Percentiles rank a stretch among this genome's conserved stretches.
Evolutionary conservation across 1,284 basidiomycete genomes (phyloP).

Genomic region (Microbotryomycetes sp.): DNA sequence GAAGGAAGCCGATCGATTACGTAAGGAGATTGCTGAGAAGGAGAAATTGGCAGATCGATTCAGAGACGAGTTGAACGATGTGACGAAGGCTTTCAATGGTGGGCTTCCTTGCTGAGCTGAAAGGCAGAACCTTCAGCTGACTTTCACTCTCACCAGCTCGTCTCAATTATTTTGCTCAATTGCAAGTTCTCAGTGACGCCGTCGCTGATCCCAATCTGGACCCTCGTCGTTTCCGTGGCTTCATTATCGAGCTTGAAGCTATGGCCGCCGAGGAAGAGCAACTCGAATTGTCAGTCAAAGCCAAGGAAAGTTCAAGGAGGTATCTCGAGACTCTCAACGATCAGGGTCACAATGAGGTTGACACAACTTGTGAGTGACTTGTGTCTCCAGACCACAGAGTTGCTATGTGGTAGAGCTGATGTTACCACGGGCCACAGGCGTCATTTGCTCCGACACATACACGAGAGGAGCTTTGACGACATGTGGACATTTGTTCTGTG

Average conservation of each 20-base stretch:
- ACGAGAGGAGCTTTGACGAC: slow-evolving; percentile 4
- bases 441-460: slow-evolving; percentile 26
- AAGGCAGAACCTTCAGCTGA: not conserved
- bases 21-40: slow-evolving; percentile 8
- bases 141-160: slow-evolving; percentile 6
- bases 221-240: slow-evolving; percentile 12
- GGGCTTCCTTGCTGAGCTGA: not conserved
- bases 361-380: too few relatives aligned
- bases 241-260: slow-evolving; percentile 15
- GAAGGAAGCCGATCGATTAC: not conserved
- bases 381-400: too few relatives aligned
- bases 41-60: slow-evolving; percentile 32
- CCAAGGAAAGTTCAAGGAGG: slow-evolving; percentile 18
- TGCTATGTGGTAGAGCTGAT: too few relatives aligned
- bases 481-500: slow-evolving; percentile 5
- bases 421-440: too few relatives aligned
- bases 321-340: slow-evolving; percentile 32
- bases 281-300: slow-evolving; percentile 1
- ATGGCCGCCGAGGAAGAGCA: slow-evolving; percentile 18
- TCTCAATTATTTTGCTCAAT: slow-evolving; percentile 27
- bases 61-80: slow-evolving; percentile 20
- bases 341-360: slow-evolving; percentile 10
- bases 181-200: slow-evolving; percentile 29
- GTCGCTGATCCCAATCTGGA: slow-evolving; percentile 23
- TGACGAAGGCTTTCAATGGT: slow-evolving; percentile 30